Conservation (phyloP, 805 yeast species). For the Teunomyces pallodes region DNA sequence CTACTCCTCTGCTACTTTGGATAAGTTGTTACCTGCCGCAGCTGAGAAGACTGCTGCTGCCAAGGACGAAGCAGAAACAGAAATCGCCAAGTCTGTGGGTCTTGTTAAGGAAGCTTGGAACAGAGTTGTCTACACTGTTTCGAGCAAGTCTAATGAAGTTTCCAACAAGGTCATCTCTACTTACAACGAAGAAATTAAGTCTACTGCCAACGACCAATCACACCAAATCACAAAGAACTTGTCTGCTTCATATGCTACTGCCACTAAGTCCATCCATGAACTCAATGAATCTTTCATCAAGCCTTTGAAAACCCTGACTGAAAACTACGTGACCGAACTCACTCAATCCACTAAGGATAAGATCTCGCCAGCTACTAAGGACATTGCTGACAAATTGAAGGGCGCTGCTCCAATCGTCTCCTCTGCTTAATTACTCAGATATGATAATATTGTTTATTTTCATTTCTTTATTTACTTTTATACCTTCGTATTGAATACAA, state of each 20-base stretch:
- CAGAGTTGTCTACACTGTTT: slow-evolving; percentile 23
- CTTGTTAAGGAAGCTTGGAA: slow-evolving; percentile 19
- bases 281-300: slow-evolving; percentile 36
- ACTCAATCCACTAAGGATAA: slow-evolving; percentile 32
- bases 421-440: slow-evolving; percentile 8
- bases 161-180: slow-evolving; percentile 30
- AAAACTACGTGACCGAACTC: slow-evolving; percentile 35
- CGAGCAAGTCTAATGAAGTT: slow-evolving; percentile 26
- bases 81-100: slow-evolving; percentile 17
- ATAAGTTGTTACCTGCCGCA: slow-evolving; percentile 27
- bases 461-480: background rate
- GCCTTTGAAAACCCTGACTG: slow-evolving; percentile 40
- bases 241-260: slow-evolving; percentile 35
- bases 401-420: slow-evolving; percentile 13
- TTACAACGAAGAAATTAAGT: slow-evolving; percentile 32
- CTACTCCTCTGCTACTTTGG: slow-evolving; percentile 15
- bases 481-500: background rate
- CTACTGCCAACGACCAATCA: slow-evolving; percentile 18
- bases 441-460: background rate
- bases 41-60: slow-evolving; percentile 22
- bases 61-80: slow-evolving; percentile 11
- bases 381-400: slow-evolving; percentile 11
- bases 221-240: slow-evolving; percentile 32
- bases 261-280: slow-evolving; percentile 27
- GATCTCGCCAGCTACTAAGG: slow-evolving; percentile 8